Conservation (phyloP, 768 basidiomycete species). For the Pleurotus pulmonarius region DNA sequence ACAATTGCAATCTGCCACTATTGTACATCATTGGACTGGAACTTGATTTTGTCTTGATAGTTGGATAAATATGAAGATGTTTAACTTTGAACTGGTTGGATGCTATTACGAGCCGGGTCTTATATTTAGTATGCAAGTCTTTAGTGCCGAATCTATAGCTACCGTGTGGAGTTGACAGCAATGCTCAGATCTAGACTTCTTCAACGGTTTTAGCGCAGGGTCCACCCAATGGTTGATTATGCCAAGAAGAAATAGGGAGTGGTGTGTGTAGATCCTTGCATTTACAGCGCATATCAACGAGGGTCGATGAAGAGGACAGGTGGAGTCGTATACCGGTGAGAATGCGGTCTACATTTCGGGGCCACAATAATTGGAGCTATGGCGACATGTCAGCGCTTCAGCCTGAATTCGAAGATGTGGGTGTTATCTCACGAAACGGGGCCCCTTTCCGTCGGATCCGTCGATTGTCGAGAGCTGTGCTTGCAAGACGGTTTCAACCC, state of each 20-base stretch:
- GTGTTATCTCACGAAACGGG: no score
- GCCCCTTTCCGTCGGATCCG: conserved; percentile 1
- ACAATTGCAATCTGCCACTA: background rate
- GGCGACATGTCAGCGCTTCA: no score
- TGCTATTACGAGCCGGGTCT: background rate
- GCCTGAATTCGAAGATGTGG: no score
- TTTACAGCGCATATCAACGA: no score
- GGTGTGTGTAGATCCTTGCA: background rate
- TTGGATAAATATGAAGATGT: background rate
- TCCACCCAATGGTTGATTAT: background rate
- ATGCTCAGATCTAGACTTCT: background rate
- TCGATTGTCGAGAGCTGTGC: background rate
- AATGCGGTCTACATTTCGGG: no score
- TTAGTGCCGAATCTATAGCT: background rate
- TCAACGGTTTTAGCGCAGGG: background rate
- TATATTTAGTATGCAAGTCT: background rate
- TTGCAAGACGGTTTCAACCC: background rate
- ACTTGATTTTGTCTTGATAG: background rate
- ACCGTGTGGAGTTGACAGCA: background rate
- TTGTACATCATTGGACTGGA: background rate
- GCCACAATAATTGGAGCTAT: no score
- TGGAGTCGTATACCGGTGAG: no score
- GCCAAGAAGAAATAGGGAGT: background rate
- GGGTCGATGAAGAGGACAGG: no score
- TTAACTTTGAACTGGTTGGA: background rate